Percentiles rank a stretch among this genome's conserved stretches.
Evolutionary conservation across 139 green algal genomes (phyloP).

Genomic region (Chlamydomonas sp.): DNA sequence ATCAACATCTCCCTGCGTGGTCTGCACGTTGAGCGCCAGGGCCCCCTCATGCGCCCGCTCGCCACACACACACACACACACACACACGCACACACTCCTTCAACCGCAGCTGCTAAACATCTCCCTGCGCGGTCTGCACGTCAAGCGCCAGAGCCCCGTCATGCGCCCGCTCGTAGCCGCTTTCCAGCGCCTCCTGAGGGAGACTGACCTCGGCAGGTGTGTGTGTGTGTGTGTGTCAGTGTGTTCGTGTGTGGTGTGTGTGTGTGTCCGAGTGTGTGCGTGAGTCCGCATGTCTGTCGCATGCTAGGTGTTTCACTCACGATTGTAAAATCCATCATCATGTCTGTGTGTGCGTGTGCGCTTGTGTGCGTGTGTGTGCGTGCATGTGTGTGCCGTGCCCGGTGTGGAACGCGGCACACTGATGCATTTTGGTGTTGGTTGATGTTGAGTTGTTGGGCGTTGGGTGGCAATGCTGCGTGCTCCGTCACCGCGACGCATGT

Average conservation of each 20-base stretch:
- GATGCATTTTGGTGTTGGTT: no score
- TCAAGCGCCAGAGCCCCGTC: conserved; percentile 22
- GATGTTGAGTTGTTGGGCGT: no score
- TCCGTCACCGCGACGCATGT: no score
- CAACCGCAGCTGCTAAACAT: conserved; percentile 38
- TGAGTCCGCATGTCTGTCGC: not conserved
- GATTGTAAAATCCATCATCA: not conserved
- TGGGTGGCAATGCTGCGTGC: no score
- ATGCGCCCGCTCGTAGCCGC: conserved; percentile 45
- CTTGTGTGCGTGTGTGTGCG: no score
- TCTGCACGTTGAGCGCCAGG: conserved; percentile 63
- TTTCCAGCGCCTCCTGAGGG: conserved; percentile 64
- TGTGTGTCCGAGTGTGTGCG: no score
- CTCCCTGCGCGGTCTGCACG: conserved; percentile 24
- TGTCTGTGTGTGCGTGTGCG: no score
- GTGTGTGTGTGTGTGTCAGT: conserved; percentile 12
- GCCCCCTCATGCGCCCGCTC: conserved; percentile 5
- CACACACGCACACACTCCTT: conserved; percentile 19
- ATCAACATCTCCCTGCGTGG: conserved; percentile 76
- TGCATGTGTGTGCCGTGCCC: no score
- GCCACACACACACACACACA: not conserved
- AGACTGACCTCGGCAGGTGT: conserved; percentile 51
- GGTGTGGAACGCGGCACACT: no score
- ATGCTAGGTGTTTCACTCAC: not conserved
- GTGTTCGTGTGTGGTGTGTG: no score